Base-by-base conservation (phyloP, 2,329 filamentous ascomycete species). In the Fusarium concolor region DNA sequence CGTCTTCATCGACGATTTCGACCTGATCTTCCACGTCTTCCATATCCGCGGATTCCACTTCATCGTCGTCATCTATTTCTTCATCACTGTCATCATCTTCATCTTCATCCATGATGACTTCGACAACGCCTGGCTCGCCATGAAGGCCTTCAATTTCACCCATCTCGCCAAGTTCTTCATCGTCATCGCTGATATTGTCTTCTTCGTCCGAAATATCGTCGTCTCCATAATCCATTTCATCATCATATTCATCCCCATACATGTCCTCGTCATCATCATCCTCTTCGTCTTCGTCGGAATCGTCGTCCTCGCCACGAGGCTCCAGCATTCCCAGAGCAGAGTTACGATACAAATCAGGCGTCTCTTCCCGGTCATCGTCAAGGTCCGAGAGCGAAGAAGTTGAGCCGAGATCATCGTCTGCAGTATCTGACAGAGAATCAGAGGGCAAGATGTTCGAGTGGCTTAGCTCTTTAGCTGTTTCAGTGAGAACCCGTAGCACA, bases 281-380 rank as follows among this genome's bases (percentile, higher is more conserved):
- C 64, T 80, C 90, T 59, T 92, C 89, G 61, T 90, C 90, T 17
- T 89, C 90, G 31, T 93, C 92, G 33, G 92, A 93, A 49, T 93
- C 94, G 67, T 95, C 93, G 63, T 92, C 90, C 62, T 94, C 91
- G 59, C 91, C 88, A 49, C 90, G 88, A 68, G 92, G 90, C 77
- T 98, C 96, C 53, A 97, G 90, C 89, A 98, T 96, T 49, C 96
- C 95, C 22, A 99, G 84, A 2, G 96, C 93, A 3, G 96, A 98
- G 78, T 98, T 97, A 53, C 96, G 92, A 82, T 97, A 98, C 20
- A 99, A 86, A 80, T 99, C 96, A 29, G 96, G 96, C 7, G 96
- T 99, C 77, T 98, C 96, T 78, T 97, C 94, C 43, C 94, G 90
- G 56, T 93, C 90, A 64, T 94, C 92, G 39, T 94, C 92, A 50